Conservation (phyloP, 257 asterid genomes). For the Penstemon newberryi region DNA sequence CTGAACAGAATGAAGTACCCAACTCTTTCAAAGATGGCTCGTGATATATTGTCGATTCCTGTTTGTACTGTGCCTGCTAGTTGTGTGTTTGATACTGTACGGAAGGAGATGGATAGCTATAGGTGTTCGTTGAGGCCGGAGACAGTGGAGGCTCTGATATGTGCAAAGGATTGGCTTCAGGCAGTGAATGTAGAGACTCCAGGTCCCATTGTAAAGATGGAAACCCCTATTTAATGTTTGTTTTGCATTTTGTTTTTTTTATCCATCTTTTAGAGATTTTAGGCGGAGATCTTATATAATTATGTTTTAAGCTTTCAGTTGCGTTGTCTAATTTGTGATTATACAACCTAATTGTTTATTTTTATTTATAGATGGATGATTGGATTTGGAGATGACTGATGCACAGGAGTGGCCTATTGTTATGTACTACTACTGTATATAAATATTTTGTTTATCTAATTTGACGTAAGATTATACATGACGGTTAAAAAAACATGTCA, state of each 20-base stretch:
- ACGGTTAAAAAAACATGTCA: too few species aligned
- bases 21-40: conserved; percentile 55
- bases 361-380: too few species aligned
- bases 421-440: too few species aligned
- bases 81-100: conserved; percentile 56
- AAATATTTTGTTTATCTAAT: too few species aligned
- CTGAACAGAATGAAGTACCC: conserved; percentile 79
- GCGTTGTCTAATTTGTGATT: too few species aligned
- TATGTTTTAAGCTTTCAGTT: too few species aligned
- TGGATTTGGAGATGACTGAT: too few species aligned
- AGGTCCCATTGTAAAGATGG: conserved; percentile 54
- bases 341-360: too few species aligned
- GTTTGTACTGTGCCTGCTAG: conserved; percentile 54
- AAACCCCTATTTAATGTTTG: conserved; percentile 55
- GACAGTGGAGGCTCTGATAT: conserved; percentile 84
- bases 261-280: too few species aligned
- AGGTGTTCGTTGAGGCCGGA: conserved; percentile 76
- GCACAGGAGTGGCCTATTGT: too few species aligned
- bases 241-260: background rate
- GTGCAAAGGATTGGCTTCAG: conserved; percentile 84
- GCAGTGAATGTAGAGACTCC: conserved; percentile 38
- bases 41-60: conserved; percentile 51
- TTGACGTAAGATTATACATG: too few species aligned
- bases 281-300: too few species aligned
- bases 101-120: conserved; percentile 83